A percentile compares a stretch with the other conserved stretches of the same genome.
These are phyloP conservation scores for Globisporangium apiculatum DNA, from an alignment of 352 stramenopile species.

Conservation along the genomic window DNA sequence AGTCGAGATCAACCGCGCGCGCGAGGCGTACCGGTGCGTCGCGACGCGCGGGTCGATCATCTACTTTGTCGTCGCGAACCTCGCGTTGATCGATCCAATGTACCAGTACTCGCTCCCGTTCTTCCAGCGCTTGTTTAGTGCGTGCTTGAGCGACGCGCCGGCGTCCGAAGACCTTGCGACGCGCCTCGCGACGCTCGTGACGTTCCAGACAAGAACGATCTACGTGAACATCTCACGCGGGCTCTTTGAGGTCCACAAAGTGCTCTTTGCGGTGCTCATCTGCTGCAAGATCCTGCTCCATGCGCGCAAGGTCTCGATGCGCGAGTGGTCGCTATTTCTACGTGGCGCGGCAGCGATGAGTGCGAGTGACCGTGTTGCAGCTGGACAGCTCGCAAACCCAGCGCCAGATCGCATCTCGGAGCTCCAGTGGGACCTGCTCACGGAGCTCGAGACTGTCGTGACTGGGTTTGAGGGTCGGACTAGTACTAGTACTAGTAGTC, in stretches of 20 bases:
- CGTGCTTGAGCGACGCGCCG: conserved; percentile 82
- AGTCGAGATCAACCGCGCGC: conserved; percentile 84
- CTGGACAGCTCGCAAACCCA: conserved; percentile 37
- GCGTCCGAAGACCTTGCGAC: conserved; percentile 42
- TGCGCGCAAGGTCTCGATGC: conserved; percentile 47
- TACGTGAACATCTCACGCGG: conserved; percentile 94
- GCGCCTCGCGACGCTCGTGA: conserved; percentile 79
- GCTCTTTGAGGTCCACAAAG: conserved; percentile 92
- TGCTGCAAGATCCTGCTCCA: conserved; percentile 92
- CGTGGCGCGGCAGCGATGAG: conserved; percentile 34
- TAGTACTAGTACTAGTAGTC: not conserved
- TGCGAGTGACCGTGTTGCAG: conserved; percentile 6
- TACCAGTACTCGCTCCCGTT: conserved; percentile 95
- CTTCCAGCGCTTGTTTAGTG: conserved; percentile 89
- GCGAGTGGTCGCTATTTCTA: conserved; percentile 89
- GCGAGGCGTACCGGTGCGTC: conserved; percentile 89
- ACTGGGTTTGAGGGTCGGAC: conserved; percentile 17
- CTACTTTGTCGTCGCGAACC: conserved; percentile 93
- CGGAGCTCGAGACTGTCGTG: conserved; percentile 59
- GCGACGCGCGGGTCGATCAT: conserved; percentile 90
- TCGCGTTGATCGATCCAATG: conserved; percentile 92
- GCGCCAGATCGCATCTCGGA: conserved; percentile 61
- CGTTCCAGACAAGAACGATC: conserved; percentile 88
- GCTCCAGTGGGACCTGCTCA: conserved; percentile 77
- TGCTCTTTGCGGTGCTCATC: conserved; percentile 92